Percentiles rank a stretch among this genome's conserved stretches.
These are phyloP conservation scores for Tylopilus cervinicoccineus DNA, from an alignment of 768 basidiomycete species.

Conservation along the genomic window DNA sequence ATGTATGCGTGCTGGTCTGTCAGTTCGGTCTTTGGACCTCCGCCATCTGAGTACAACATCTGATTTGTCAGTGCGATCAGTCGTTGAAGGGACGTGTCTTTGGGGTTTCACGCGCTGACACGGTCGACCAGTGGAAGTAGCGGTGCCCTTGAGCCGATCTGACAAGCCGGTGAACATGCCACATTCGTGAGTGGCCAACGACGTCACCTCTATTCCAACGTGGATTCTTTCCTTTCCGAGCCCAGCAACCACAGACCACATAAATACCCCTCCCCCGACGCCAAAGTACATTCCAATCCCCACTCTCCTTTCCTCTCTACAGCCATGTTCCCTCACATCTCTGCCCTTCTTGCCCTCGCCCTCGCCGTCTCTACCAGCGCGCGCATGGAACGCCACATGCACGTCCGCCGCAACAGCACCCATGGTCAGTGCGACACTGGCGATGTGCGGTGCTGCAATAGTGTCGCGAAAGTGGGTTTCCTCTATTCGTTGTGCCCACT, in stretches of 20 bases:
- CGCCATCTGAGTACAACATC: neutral
- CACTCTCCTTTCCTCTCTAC: neutral
- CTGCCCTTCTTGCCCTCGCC: slow-evolving; percentile 16
- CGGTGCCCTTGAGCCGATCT: neutral
- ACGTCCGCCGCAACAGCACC: slow-evolving; percentile 5
- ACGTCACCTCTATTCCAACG: slow-evolving; percentile 11
- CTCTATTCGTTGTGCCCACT: neutral
- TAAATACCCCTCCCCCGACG: slow-evolving; percentile 20
- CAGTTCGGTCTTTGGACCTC: neutral
- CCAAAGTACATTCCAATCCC: neutral
- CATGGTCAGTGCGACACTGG: slow-evolving; percentile 20
- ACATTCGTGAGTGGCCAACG: neutral
- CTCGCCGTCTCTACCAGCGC: slow-evolving; percentile 20
- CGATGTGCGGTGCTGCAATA: slow-evolving; percentile 18
- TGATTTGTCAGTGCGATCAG: neutral
- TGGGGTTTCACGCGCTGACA: neutral
- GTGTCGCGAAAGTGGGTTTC: slow-evolving; percentile 17
- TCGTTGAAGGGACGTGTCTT: too few species aligned
- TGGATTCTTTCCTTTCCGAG: slow-evolving; percentile 15
- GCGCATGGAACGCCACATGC: slow-evolving; percentile 18
- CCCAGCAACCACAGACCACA: slow-evolving; percentile 3
- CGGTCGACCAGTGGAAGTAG: neutral
- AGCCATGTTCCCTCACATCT: slow-evolving; percentile 21
- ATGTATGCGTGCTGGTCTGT: slow-evolving; percentile 3
- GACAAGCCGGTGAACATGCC: slow-evolving; percentile 3